Conservation (phyloP, 139 green algal genomes). For the Chlorella ohadii region DNA sequence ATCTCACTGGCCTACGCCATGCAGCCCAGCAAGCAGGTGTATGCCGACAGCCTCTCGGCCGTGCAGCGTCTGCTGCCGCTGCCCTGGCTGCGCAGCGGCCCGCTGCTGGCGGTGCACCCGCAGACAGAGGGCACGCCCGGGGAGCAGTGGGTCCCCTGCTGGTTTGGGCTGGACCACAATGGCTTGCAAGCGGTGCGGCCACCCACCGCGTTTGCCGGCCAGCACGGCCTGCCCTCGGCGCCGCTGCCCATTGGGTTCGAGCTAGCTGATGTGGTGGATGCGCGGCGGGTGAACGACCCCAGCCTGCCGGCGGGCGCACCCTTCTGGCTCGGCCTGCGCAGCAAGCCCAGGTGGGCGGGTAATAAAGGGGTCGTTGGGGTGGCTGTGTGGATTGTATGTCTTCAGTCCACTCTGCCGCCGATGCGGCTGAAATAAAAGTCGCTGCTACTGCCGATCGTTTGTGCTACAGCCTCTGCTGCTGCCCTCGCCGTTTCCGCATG, state of each 20-base stretch:
- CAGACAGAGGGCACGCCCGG: neutral
- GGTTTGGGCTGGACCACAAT: constrained; percentile 67
- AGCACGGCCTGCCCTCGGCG: constrained; percentile 19
- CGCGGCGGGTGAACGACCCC: constrained; percentile 63
- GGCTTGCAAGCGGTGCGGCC: constrained; percentile 48
- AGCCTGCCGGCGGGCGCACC: constrained; percentile 66
- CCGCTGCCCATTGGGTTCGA: constrained; percentile 48
- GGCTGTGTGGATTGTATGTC: too few relatives aligned
- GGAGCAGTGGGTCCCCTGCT: constrained; percentile 55
- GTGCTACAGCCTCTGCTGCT: too few relatives aligned
- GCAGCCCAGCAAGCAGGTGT: constrained; percentile 68
- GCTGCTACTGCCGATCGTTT: too few relatives aligned
- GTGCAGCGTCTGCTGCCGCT: constrained; percentile 76
- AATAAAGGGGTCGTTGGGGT: too few relatives aligned
- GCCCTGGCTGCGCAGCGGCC: constrained; percentile 67
- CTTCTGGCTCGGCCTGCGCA: constrained; percentile 66
- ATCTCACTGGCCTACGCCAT: constrained; percentile 75
- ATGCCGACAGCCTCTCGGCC: constrained; percentile 57
- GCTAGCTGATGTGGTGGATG: constrained; percentile 57
- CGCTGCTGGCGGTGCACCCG: constrained; percentile 39
- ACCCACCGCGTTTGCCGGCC: constrained; percentile 40
- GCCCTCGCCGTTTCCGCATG: too few relatives aligned
- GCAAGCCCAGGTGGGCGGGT: constrained; percentile 11
- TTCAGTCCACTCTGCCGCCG: too few relatives aligned
- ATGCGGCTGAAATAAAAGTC: too few relatives aligned